These are phyloP conservation scores for Tylopilus vinaceipallidus DNA, from an alignment of 768 basidiomycete genomes.

Conservation along the genomic window DNA sequence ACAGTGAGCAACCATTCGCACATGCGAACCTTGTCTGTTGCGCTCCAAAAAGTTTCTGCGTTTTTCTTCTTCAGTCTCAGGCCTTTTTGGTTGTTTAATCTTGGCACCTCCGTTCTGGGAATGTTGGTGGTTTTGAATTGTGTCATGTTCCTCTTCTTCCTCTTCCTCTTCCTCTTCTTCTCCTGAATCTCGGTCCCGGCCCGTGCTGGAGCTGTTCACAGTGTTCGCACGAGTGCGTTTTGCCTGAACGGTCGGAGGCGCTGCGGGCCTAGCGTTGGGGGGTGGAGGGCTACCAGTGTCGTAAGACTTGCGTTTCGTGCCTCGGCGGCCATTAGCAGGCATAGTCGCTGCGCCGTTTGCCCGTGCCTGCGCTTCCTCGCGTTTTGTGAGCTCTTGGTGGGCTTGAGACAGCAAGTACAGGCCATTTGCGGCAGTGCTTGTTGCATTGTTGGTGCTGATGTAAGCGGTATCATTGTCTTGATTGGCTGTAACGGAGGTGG, in stretches of 20 bases:
- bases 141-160: slow-evolving; percentile 40
- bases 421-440: slow-evolving; percentile 81
- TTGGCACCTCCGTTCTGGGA: slow-evolving; percentile 15
- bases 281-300: slow-evolving; percentile 43
- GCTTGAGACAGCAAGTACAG: slow-evolving; percentile 93
- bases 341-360: slow-evolving; percentile 40
- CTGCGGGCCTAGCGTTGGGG: slow-evolving; percentile 20
- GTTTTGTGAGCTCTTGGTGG: slow-evolving; percentile 93
- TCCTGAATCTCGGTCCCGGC: slow-evolving; percentile 37
- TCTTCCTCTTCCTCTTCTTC: slow-evolving; percentile 40
- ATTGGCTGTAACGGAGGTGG: slow-evolving; percentile 34
- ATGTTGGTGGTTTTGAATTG: slow-evolving; percentile 22
- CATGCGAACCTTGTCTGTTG: slow-evolving; percentile 82
- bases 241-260: slow-evolving; percentile 18
- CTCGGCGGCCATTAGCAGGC: slow-evolving; percentile 41
- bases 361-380: slow-evolving; percentile 81
- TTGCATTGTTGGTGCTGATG: slow-evolving; percentile 51
- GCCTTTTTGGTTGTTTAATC: slow-evolving; percentile 55
- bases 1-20: background rate
- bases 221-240: slow-evolving; percentile 42
- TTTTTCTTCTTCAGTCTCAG: slow-evolving; percentile 98
- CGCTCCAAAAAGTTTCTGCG: slow-evolving; percentile 94
- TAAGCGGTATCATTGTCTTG: slow-evolving; percentile 35
- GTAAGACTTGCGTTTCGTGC: slow-evolving; percentile 69
- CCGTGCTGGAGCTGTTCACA: slow-evolving; percentile 27